phyloP scores from a whole-genome alignment of 345 rosid genomes.

The Rhodamnia rubescens region DNA sequence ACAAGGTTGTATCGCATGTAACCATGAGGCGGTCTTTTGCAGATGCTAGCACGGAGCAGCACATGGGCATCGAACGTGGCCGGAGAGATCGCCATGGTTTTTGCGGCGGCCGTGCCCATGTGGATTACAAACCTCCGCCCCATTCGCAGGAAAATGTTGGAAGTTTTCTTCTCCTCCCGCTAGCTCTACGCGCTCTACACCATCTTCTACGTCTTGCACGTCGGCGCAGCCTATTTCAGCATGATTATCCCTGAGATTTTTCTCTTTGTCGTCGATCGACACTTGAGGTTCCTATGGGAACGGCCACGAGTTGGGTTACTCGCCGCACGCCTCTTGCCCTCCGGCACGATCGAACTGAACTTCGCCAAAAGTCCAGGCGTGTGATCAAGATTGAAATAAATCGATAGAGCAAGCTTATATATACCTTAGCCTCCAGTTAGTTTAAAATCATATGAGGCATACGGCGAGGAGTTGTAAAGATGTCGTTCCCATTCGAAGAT shows the following conservation, averaged over 20 bases:
- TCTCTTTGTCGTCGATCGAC: constrained; percentile 43
- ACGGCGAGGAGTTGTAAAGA: neutral
- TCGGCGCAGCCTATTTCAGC: constrained; percentile 27
- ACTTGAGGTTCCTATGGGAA: constrained; percentile 43
- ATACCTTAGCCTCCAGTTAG: neutral
- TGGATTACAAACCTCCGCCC: constrained; percentile 32
- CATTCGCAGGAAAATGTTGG: constrained; percentile 32
- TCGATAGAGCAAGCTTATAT: neutral
- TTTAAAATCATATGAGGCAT: neutral
- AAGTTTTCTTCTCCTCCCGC: constrained; percentile 51
- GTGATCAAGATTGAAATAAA: neutral
- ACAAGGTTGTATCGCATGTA: neutral
- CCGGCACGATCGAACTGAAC: constrained; percentile 36
- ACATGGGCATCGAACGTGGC: constrained; percentile 28
- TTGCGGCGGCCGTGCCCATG: constrained; percentile 31
- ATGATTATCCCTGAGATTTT: constrained; percentile 40
- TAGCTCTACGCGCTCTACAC: constrained; percentile 36
- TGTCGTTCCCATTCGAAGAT: neutral
- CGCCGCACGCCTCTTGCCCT: constrained; percentile 33
- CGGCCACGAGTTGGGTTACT: constrained; percentile 17
- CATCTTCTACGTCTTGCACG: constrained; percentile 40
- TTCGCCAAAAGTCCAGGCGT: constrained; percentile 36
- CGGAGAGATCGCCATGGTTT: constrained; percentile 32
- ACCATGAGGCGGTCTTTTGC: neutral
- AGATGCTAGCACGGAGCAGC: constrained; percentile 36